Percentiles rank a stretch among this genome's conserved stretches.
These are phyloP conservation scores for Syzygium oleosum DNA, from an alignment of 345 rosid genomes.

Conservation along the genomic window DNA sequence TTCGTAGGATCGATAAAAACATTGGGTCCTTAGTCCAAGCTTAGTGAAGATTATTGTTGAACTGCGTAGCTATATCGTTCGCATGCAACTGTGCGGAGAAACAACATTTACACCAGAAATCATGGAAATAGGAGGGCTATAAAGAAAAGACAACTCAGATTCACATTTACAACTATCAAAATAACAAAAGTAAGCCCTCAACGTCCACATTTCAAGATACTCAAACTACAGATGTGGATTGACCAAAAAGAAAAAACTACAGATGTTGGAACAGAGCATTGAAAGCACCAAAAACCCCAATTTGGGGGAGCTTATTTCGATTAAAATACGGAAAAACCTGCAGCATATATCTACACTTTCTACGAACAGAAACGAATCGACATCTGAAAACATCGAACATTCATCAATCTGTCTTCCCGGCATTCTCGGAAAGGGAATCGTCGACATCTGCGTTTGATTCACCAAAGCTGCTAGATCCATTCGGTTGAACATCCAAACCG, in stretches of 20 bases:
- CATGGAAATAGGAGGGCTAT: background rate
- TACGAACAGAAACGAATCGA: conserved; percentile 1
- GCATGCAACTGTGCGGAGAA: background rate
- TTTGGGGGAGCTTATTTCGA: background rate
- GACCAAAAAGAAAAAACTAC: background rate
- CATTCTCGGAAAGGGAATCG: background rate
- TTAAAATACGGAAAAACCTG: conserved; percentile 5
- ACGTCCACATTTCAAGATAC: background rate
- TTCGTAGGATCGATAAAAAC: background rate
- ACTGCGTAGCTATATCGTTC: background rate
- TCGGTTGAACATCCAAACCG: background rate
- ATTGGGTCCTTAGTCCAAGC: background rate
- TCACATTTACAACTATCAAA: background rate
- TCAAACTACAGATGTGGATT: background rate
- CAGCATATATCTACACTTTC: conserved; percentile 14
- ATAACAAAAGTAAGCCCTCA: background rate
- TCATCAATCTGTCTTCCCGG: conserved; percentile 4
- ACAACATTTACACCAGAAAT: background rate
- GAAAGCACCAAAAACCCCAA: background rate
- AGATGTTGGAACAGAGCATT: background rate
- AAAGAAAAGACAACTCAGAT: background rate
- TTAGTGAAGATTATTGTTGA: background rate
- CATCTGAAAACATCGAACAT: background rate
- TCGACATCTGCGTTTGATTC: conserved; percentile 10
- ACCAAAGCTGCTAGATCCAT: conserved; percentile 6